These are phyloP conservation scores for Monotropa hypopitys DNA, from an alignment of 179 eudicot species.

Conservation along the genomic window DNA sequence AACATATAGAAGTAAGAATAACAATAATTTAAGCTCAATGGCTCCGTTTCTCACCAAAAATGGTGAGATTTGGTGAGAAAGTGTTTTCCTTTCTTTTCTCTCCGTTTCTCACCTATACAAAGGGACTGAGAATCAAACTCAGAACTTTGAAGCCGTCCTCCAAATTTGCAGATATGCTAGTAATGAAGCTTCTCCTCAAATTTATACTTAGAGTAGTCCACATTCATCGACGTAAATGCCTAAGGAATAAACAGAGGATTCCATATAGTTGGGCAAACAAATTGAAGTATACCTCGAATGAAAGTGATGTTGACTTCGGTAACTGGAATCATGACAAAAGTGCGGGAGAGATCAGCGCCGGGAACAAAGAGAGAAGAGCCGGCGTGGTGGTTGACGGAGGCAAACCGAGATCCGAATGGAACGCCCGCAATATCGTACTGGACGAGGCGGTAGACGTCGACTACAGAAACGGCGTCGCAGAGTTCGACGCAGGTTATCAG, in stretches of 20 bases:
- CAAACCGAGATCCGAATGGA: slow-evolving; percentile 85
- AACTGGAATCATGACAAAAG: slow-evolving; percentile 66
- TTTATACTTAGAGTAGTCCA: not conserved
- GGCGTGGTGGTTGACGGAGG: slow-evolving; percentile 77
- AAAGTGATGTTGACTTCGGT: slow-evolving; percentile 53
- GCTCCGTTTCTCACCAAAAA: not conserved
- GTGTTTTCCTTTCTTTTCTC: too few relatives aligned
- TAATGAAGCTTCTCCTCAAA: too few relatives aligned
- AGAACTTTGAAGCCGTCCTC: not conserved
- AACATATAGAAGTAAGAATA: not conserved
- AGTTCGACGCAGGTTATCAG: slow-evolving; percentile 69
- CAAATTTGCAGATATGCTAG: not conserved
- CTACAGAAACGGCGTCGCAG: slow-evolving; percentile 87
- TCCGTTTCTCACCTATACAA: not conserved
- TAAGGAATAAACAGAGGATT: not conserved
- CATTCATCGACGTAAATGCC: not conserved
- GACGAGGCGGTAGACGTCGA: slow-evolving; percentile 92
- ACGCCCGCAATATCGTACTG: slow-evolving; percentile 90
- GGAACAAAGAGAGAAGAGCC: slow-evolving; percentile 52
- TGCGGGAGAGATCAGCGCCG: slow-evolving; percentile 63
- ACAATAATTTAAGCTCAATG: not conserved
- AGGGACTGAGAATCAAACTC: not conserved
- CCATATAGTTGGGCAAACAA: not conserved
- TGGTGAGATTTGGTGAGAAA: too few relatives aligned
- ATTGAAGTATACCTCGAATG: slow-evolving; percentile 36